phyloP scores from a whole-genome alignment of 805 yeast species.

The Teunomyces cretensis region DNA sequence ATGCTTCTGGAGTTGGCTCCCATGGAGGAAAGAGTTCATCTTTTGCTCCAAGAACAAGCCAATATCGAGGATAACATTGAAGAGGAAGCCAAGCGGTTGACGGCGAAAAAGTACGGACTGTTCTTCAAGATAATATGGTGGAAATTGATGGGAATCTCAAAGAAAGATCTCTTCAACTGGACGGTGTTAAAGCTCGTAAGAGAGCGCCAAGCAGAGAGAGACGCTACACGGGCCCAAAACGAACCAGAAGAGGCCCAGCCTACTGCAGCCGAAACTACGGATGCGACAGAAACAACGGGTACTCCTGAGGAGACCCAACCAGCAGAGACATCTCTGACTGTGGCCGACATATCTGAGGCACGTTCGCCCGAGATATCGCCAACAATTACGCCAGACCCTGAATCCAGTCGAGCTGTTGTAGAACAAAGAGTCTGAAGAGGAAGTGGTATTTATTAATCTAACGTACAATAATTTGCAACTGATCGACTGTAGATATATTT shows the following conservation, averaged over 20 bases:
- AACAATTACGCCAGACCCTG: slow-evolving; percentile 1
- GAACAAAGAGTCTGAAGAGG: slow-evolving; percentile 17
- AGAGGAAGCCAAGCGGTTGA: slow-evolving; percentile 39
- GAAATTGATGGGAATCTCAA: slow-evolving; percentile 55
- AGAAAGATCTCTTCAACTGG: slow-evolving; percentile 49
- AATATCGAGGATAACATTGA: slow-evolving; percentile 46
- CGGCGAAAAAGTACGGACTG: slow-evolving; percentile 32
- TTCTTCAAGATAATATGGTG: slow-evolving; percentile 44
- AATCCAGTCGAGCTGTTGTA: slow-evolving; percentile 16
- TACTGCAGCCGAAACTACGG: background rate
- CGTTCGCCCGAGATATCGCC: background rate
- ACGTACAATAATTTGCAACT: background rate
- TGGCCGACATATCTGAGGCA: background rate
- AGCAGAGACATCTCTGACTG: background rate
- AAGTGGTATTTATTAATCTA: background rate
- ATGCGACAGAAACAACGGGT: background rate
- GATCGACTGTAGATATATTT: background rate
- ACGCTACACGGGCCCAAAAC: slow-evolving; percentile 16
- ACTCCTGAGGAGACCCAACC: background rate
- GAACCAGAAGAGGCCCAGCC: slow-evolving; percentile 16
- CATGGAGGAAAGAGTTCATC: slow-evolving; percentile 35
- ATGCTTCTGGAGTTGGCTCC: slow-evolving; percentile 43
- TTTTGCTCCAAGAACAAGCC: slow-evolving; percentile 20
- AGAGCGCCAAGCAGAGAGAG: background rate
- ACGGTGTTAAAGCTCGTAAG: slow-evolving; percentile 32